Conservation (phyloP, 306 rosid species). For the Betula pendula region DNA sequence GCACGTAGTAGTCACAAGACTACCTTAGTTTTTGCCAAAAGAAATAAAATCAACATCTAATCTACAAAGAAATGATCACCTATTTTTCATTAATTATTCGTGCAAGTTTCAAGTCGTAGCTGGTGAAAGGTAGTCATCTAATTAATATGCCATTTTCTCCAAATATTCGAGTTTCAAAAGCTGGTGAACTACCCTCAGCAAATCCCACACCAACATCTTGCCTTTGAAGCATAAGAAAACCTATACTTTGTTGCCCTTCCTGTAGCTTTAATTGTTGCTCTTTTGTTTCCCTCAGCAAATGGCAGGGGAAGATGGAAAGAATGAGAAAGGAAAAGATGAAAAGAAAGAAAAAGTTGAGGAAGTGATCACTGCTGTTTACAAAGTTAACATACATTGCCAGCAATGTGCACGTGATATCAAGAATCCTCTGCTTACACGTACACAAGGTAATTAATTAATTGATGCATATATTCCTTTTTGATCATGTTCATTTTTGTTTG, state of each 20-base stretch:
- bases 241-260: not conserved
- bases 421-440: slow-evolving; percentile 67
- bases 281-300: too few species aligned
- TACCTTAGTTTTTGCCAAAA: not conserved
- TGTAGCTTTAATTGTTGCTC: not conserved
- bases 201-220: slow-evolving; percentile 25
- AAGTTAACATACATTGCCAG: slow-evolving; percentile 63
- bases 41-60: not conserved
- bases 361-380: slow-evolving; percentile 76
- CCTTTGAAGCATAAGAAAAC: slow-evolving; percentile 20
- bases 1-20: not conserved
- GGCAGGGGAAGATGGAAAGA: slow-evolving; percentile 42
- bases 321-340: slow-evolving; percentile 32
- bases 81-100: not conserved
- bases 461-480: not conserved
- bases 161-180: slow-evolving; percentile 15
- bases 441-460: too few species aligned
- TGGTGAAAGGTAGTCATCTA: not conserved
- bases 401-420: slow-evolving; percentile 75
- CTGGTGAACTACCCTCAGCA: slow-evolving; percentile 37
- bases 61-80: not conserved
- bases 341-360: slow-evolving; percentile 28
- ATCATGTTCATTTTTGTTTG: not conserved
- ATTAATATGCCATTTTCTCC: not conserved
- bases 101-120: not conserved